Evolutionary conservation across 2,329 filamentous ascomycete genomes (phyloP), one percentile per base, ranked within the genome.

Genomic region (Arthrobotrys pseudoclavata): DNA sequence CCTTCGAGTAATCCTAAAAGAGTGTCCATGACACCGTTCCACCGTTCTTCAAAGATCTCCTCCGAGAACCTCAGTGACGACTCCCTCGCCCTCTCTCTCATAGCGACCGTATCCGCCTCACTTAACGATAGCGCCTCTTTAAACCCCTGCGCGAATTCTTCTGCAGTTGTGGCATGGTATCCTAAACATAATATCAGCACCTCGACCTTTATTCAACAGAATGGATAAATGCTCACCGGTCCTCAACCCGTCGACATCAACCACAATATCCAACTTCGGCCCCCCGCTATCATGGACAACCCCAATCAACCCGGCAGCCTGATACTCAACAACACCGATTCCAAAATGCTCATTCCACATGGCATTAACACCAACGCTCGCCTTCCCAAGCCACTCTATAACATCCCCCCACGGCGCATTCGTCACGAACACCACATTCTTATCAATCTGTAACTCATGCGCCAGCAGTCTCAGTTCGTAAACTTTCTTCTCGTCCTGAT

Each of bases 301-400:
- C 4, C 91, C 90, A 71, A 99, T 94, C 72, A 99, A 86, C 0
- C 96, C 96, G 0, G 96, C 96, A 3, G 96, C 96, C 83, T 98
- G 94, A 83, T 98, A 99, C 86, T 99, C 96, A 47, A 99, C 96
- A 15, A 98, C 94, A 0, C 96, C 96, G 75, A 99, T 99, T 22
- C 96, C 96, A 83, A 99, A 99, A 84, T 99, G 96, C 85, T 99
- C 96, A 83, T 97, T 98, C 95, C 96, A 99, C 96, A 99, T 99
- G 82, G 92, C 93, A 81, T 99, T 99, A 31, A 97, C 94, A 61
- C 96, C 96, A 1, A 99, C 89, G 18, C 90, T 95, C 3, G 92
- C 90, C 79, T 86, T 89, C 66, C 89, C 86, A 77, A 98, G 86
- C 89, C 92, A 94, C 34, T 91, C 88, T 9, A 97, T 86, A 66